Conservation (phyloP, 371 early-diverging fungal species). For the Mucor racemosus region DNA sequence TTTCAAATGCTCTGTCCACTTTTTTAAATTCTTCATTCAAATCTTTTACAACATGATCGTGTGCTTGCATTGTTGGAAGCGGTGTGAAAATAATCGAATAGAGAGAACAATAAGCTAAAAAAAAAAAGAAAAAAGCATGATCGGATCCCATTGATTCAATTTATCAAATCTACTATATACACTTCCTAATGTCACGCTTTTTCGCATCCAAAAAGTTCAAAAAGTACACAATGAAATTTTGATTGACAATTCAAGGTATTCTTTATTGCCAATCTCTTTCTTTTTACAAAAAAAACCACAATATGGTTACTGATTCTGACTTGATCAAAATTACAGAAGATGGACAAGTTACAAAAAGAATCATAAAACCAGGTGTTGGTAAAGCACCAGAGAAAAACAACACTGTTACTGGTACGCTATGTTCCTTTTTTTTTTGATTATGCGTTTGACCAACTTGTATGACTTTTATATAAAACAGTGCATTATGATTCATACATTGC, state of each 20-base stretch:
- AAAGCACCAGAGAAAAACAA: slow-evolving; percentile 22
- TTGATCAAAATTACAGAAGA: slow-evolving; percentile 36
- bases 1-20: slow-evolving; percentile 20
- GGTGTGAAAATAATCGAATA: not conserved
- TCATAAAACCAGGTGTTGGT: slow-evolving; percentile 37
- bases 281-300: not conserved
- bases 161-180: not conserved
- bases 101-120: not conserved
- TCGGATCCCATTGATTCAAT: not conserved
- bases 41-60: slow-evolving; percentile 18
- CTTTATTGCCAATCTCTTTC: not conserved
- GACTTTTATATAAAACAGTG: slow-evolving; percentile 20
- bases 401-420: slow-evolving; percentile 31
- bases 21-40: slow-evolving; percentile 24
- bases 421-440: not conserved
- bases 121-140: not conserved
- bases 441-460: not conserved
- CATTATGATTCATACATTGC: slow-evolving; percentile 40
- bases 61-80: slow-evolving; percentile 19
- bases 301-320: not conserved
- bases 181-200: not conserved
- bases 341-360: slow-evolving; percentile 44
- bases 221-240: not conserved
- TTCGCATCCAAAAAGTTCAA: not conserved
- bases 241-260: not conserved